A percentile compares a stretch with the other conserved stretches of the same genome.
Conservation (phyloP, 768 basidiomycete species). For the Thelephora ganbajun region DNA sequence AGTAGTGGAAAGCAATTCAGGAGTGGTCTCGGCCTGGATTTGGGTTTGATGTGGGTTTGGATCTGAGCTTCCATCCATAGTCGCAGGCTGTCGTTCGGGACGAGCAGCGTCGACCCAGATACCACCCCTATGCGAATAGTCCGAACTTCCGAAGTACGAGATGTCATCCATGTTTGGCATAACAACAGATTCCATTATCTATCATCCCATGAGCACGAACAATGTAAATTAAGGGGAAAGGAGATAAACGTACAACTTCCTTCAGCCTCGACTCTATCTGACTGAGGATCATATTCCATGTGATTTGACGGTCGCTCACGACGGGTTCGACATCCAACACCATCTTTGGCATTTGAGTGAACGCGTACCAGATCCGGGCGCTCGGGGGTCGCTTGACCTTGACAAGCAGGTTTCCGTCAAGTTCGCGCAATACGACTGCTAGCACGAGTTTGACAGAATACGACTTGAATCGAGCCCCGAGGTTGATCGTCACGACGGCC, state of each 20-base stretch:
- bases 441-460: conserved; percentile 84
- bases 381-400: conserved; percentile 91
- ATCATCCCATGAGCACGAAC: conserved; percentile 34
- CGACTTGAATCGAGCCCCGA: conserved; percentile 74
- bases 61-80: neutral
- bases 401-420: conserved; percentile 84
- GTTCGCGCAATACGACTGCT: conserved; percentile 73
- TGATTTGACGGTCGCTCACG: conserved; percentile 88
- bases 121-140: conserved; percentile 62
- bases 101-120: conserved; percentile 75
- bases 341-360: conserved; percentile 81
- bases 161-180: conserved; percentile 98
- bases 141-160: conserved; percentile 75
- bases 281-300: conserved; percentile 83
- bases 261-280: conserved; percentile 82
- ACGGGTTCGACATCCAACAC: conserved; percentile 85
- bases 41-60: neutral
- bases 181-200: conserved; percentile 92
- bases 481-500: conserved; percentile 76
- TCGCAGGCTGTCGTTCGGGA: conserved; percentile 15
- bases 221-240: conserved; percentile 1
- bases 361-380: conserved; percentile 92
- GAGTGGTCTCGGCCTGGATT: no score
- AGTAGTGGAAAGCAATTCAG: conserved; percentile 10
- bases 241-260: conserved; percentile 51